These are phyloP conservation scores for Effrenium voratum DNA, from an alignment of 73 alveolate genomes.

Conservation along the genomic window DNA sequence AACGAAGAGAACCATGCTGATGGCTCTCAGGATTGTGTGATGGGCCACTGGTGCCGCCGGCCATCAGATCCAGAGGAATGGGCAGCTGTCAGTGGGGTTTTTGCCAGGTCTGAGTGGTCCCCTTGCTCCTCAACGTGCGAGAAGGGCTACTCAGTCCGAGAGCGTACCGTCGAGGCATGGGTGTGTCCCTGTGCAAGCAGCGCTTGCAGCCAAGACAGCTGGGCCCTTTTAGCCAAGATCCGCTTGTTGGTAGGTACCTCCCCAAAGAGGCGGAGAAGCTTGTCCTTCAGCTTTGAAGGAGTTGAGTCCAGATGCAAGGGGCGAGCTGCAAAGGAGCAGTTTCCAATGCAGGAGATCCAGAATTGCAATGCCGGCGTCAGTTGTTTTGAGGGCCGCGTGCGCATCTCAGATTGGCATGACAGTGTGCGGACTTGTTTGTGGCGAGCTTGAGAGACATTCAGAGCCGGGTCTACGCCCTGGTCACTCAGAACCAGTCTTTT, in stretches of 20 bases:
- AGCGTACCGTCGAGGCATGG: conserved; percentile 27
- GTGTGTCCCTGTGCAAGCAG: too few relatives aligned
- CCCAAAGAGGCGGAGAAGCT: conserved; percentile 60
- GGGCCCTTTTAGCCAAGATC: too few relatives aligned
- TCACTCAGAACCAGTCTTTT: too few relatives aligned
- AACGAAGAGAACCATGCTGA: conserved; percentile 38
- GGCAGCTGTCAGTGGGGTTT: too few relatives aligned
- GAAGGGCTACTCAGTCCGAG: conserved; percentile 50
- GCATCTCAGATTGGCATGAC: conserved; percentile 11
- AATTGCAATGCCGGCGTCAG: conserved; percentile 60
- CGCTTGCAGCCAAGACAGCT: too few relatives aligned
- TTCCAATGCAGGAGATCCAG: conserved; percentile 27
- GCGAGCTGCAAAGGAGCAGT: neutral
- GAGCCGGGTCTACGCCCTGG: too few relatives aligned
- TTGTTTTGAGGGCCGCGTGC: conserved; percentile 62
- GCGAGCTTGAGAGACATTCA: too few relatives aligned
- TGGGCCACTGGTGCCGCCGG: conserved; percentile 45
- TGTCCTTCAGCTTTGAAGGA: conserved; percentile 65
- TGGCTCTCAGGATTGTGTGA: conserved; percentile 57
- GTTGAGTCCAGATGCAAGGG: neutral
- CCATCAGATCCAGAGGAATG: too few relatives aligned
- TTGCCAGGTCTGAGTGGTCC: conserved; percentile 74
- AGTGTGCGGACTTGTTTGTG: too few relatives aligned
- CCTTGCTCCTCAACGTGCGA: conserved; percentile 75
- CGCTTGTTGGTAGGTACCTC: conserved; percentile 38